Evolutionary conservation across 2,329 filamentous ascomycete species (phyloP).

Genomic region (Cladosporium sp.): DNA sequence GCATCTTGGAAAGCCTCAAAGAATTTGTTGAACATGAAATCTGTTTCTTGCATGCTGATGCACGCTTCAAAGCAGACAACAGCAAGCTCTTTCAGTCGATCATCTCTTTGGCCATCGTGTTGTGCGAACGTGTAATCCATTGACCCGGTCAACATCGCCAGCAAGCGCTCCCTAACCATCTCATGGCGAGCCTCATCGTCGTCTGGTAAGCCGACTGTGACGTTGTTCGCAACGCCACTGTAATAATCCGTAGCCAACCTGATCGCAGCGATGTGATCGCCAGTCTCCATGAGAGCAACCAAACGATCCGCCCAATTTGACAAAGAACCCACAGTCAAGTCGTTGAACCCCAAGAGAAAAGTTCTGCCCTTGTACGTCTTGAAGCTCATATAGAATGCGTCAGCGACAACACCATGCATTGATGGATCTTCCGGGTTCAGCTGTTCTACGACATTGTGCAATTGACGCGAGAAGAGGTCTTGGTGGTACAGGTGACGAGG

Average conservation of each 20-base stretch:
- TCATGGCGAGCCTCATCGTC: constrained; percentile 69
- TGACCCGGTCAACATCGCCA: constrained; percentile 91
- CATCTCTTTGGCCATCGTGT: constrained; percentile 48
- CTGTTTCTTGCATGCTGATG: constrained; percentile 67
- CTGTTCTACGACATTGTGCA: constrained; percentile 80
- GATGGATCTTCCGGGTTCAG: constrained; percentile 80
- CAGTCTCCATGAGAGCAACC: constrained; percentile 89
- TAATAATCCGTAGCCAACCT: constrained; percentile 89
- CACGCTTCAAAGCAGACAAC: constrained; percentile 81
- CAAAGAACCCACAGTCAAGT: constrained; percentile 81
- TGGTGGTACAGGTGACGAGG: constrained; percentile 88
- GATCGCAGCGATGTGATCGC: constrained; percentile 92
- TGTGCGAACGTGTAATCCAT: constrained; percentile 76
- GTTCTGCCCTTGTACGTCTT: constrained; percentile 89
- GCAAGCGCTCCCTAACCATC: constrained; percentile 80
- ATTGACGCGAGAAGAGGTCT: constrained; percentile 83
- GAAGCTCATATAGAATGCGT: constrained; percentile 98
- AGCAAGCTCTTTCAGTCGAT: constrained; percentile 71
- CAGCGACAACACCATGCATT: constrained; percentile 92
- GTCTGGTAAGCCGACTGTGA: constrained; percentile 89
- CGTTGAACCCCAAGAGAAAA: constrained; percentile 90
- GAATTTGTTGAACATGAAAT: constrained; percentile 86
- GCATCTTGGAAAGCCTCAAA: constrained; percentile 86
- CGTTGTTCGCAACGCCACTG: constrained; percentile 81
- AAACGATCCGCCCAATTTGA: constrained; percentile 97